These are phyloP conservation scores for Stephania japonica DNA, from an alignment of 164 flowering plant genomes.

Conservation along the genomic window DNA sequence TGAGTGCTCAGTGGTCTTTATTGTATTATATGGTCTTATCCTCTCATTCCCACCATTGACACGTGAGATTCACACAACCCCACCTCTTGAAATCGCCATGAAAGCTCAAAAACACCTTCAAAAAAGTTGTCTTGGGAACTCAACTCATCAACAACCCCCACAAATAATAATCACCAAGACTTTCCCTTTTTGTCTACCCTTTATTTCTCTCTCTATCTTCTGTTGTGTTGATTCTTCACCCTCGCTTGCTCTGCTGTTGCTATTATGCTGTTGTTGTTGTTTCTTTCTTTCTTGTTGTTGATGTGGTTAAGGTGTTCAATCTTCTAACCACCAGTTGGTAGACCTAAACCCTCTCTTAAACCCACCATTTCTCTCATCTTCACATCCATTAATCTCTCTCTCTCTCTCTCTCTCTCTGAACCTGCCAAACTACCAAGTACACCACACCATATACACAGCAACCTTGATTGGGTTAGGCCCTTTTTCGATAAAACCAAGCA, in stretches of 20 bases:
- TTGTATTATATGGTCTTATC: slow-evolving; percentile 10
- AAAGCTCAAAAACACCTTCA: slow-evolving; percentile 10
- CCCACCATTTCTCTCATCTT: slow-evolving; percentile 18
- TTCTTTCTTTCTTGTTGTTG: slow-evolving; percentile 15
- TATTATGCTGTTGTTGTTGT: slow-evolving; percentile 11
- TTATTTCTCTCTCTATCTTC: slow-evolving; percentile 8
- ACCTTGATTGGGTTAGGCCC: background rate
- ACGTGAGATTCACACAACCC: slow-evolving; percentile 38
- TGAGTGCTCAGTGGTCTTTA: slow-evolving; percentile 1
- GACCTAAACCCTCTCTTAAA: slow-evolving; percentile 73
- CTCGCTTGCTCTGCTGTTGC: slow-evolving; percentile 1
- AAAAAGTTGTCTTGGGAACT: background rate
- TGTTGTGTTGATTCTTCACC: background rate
- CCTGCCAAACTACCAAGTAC: background rate
- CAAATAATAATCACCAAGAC: slow-evolving; percentile 13
- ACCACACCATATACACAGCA: background rate
- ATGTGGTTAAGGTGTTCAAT: slow-evolving; percentile 53
- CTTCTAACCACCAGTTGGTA: slow-evolving; percentile 82
- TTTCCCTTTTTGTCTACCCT: slow-evolving; percentile 16
- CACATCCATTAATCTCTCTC: slow-evolving; percentile 12
- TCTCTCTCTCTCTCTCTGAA: background rate
- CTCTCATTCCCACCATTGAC: slow-evolving; percentile 22
- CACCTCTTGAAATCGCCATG: slow-evolving; percentile 17
- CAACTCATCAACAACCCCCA: background rate
- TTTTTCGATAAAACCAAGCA: background rate